Base-by-base conservation (phyloP, 352 stramenopile genomes). In the Phytophthora tentaculata region DNA sequence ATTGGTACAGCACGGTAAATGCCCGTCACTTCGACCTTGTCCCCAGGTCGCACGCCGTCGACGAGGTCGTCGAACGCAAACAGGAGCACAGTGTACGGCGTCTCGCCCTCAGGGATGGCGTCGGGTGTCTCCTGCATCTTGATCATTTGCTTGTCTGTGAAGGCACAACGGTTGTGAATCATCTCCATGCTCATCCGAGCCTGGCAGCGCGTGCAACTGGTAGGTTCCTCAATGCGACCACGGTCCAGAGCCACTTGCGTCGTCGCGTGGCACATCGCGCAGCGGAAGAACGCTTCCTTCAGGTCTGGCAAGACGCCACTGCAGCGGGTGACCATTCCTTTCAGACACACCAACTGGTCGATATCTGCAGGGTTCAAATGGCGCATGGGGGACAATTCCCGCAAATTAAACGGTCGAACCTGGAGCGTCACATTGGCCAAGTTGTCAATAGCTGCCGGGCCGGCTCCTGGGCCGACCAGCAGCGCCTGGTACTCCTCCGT, bases 61-160 rank as follows among this genome's bases (percentile, higher is more conserved):
- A 99, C 97, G 7, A 99, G 85, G 66, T 99, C 96, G 71, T 99
- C 98, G 75, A 99, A 99, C 5, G 93, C 95, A 87, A 99, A 99
- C 1, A 99, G 75, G 41, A 98, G 97, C 48, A 99, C 90, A 10
- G 91, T 98, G 50, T 98, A 98, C 5, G 97, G 98, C n/a, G 97
- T 99, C 77, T 99, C 97, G 44, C 97, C 98, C 52, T 99, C 97
- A 1, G 98, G 97, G 61, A 99, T 98, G 62, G 98, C 92, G 64
- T 99, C 96, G 0, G 97, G 97, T 12, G 96, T 99, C 76, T 99
- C 98, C 69, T 99, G 97, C 73, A 99, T 91, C 69, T 98, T 97
- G 29, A 99, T 85, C 73, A 99, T 83, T 79, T 99, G 97, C 76
- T 99, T 99, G 86, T 99, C 97, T 4, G 88, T 97, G 83, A 99